phyloP scores from a whole-genome alignment of 2,329 filamentous ascomycete species.

The Fusarium bactridioides region DNA sequence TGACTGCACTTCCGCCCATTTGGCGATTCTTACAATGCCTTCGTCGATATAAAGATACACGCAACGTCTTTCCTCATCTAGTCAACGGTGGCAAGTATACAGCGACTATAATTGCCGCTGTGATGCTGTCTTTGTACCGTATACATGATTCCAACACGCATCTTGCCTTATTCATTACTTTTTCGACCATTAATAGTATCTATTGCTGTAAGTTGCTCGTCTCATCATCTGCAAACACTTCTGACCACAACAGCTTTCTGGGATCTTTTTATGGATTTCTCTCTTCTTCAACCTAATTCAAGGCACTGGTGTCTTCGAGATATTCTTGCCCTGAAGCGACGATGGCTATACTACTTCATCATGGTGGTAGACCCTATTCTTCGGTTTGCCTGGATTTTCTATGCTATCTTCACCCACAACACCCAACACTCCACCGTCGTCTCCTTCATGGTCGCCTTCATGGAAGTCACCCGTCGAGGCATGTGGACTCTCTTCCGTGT shows the following conservation, averaged over 20 bases:
- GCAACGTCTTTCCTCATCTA: constrained; percentile 88
- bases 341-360: constrained; percentile 86
- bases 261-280: constrained; percentile 98
- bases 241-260: constrained; percentile 69
- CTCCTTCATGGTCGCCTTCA: constrained; percentile 79
- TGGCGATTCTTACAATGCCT: constrained; percentile 93
- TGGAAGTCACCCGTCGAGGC: constrained; percentile 83
- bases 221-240: neutral
- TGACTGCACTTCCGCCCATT: constrained; percentile 82
- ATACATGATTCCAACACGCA: constrained; percentile 66
- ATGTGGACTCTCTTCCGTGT: constrained; percentile 94
- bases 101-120: constrained; percentile 82
- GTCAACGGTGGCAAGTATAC: constrained; percentile 92
- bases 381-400: constrained; percentile 94
- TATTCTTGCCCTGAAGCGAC: constrained; percentile 78
- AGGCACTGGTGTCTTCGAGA: constrained; percentile 75
- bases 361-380: constrained; percentile 86
- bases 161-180: constrained; percentile 78
- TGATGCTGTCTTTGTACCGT: constrained; percentile 83
- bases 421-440: constrained; percentile 83
- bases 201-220: constrained; percentile 72
- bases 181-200: constrained; percentile 81
- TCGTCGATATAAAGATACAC: constrained; percentile 86
- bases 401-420: constrained; percentile 82
- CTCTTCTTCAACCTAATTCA: constrained; percentile 79